Percentiles rank a stretch among this genome's conserved stretches.
phyloP scores from a whole-genome alignment of 441 rosid species.

The Populus hybrid region DNA sequence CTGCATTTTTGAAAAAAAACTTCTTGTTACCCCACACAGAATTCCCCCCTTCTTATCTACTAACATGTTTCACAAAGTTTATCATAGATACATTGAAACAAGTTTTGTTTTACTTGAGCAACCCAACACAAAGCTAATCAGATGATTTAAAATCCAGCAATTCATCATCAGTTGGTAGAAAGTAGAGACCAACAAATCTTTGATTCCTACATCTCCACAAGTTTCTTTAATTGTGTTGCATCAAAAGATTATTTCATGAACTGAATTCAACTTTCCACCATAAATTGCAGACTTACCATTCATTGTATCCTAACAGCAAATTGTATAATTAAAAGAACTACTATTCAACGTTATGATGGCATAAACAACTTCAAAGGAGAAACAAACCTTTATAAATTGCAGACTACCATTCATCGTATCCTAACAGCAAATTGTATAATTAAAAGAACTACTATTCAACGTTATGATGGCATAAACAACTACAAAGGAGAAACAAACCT shows the following conservation, averaged over 20 bases:
- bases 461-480: not conserved
- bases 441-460: not conserved
- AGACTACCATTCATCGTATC: not conserved
- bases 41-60: not conserved
- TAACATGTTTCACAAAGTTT: not conserved
- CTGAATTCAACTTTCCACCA: not conserved
- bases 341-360: too few species aligned
- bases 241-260: not conserved
- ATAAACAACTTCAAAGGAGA: too few species aligned
- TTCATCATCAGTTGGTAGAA: not conserved
- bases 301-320: too few species aligned
- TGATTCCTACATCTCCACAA: not conserved
- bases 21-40: not conserved
- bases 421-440: not conserved
- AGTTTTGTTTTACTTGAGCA: not conserved
- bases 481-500: slow-evolving; percentile 36
- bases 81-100: not conserved
- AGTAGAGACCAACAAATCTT: not conserved
- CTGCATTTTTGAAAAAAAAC: slow-evolving; percentile 9
- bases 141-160: not conserved
- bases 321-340: too few species aligned
- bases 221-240: not conserved
- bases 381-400: too few species aligned
- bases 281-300: too few species aligned
- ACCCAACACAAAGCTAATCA: slow-evolving; percentile 1